These are phyloP conservation scores for Nothophaeocryptopus gaeumannii DNA, from an alignment of 2,329 filamentous ascomycete species.

Conservation along the genomic window DNA sequence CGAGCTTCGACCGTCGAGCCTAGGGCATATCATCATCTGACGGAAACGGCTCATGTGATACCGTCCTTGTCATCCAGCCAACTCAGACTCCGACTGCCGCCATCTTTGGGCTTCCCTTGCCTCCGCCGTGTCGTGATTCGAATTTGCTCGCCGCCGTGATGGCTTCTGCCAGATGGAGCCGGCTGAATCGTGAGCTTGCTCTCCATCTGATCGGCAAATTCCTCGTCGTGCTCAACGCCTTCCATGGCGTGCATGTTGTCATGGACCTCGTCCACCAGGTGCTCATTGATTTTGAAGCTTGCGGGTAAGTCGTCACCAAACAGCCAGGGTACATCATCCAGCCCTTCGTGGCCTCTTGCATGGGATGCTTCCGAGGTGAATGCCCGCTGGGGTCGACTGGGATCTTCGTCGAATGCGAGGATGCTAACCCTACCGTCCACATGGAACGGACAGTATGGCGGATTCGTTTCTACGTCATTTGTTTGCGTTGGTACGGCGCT, in stretches of 20 bases:
- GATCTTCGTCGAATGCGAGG: conserved; percentile 56
- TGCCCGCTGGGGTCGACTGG: conserved; percentile 16
- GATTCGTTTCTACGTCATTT: conserved; percentile 70
- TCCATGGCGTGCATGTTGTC: conserved; percentile 5
- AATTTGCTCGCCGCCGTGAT: conserved; percentile 18
- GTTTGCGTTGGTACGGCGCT: neutral
- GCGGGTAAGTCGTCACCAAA: conserved; percentile 32
- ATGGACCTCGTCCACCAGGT: conserved; percentile 10
- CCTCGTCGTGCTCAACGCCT: conserved; percentile 18
- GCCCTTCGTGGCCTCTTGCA: conserved; percentile 23
- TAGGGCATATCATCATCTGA: no score
- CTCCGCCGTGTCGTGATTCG: conserved; percentile 24
- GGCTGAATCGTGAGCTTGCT: conserved; percentile 26
- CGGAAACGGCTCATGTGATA: no score
- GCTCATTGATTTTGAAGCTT: conserved; percentile 31
- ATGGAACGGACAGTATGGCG: conserved; percentile 94
- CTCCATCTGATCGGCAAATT: conserved; percentile 26
- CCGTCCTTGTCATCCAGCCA: no score
- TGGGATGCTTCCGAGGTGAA: conserved; percentile 17
- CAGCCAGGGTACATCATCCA: conserved; percentile 27
- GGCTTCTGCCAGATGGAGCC: conserved; percentile 12
- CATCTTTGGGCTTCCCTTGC: conserved; percentile 8
- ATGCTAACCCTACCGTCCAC: conserved; percentile 82
- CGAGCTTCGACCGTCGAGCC: no score
- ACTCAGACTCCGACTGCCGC: neutral